phyloP scores from a whole-genome alignment of 371 early-diverging fungal genomes.

The Encephalitozoon romaleae region DNA sequence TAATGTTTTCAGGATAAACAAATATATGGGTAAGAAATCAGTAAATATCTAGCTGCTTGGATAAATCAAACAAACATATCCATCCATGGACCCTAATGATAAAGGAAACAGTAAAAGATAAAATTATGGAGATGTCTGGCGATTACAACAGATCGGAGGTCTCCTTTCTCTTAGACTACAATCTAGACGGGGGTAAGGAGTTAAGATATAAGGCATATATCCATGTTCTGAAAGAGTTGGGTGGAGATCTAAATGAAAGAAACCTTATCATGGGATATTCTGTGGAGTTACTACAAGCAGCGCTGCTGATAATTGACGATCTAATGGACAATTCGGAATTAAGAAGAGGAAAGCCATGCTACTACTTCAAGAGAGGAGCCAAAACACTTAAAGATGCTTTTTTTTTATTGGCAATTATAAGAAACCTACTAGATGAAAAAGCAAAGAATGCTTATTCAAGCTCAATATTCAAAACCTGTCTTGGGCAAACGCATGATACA shows the following conservation, averaged over 20 bases:
- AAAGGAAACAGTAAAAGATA: constrained; percentile 6
- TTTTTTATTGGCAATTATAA: constrained; percentile 67
- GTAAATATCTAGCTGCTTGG: neutral
- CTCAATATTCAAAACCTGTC: constrained; percentile 65
- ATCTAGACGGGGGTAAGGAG: constrained; percentile 2
- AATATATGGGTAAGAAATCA: neutral
- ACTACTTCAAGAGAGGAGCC: constrained; percentile 78
- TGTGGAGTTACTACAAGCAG: constrained; percentile 68
- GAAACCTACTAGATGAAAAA: neutral
- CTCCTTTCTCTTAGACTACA: neutral
- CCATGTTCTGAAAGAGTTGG: neutral
- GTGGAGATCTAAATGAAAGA: neutral
- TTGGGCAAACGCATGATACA: constrained; percentile 67
- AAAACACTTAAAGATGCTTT: constrained; percentile 85
- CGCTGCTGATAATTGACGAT: constrained; percentile 88
- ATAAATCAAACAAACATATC: neutral
- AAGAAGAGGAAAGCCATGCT: constrained; percentile 84
- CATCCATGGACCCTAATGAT: neutral
- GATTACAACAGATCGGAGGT: neutral
- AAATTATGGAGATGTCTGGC: neutral
- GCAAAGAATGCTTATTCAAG: neutral
- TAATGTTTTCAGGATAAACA: neutral
- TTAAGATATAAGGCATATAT: neutral
- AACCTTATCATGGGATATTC: neutral
- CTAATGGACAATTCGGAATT: constrained; percentile 87